Evolutionary conservation across 2,329 filamentous ascomycete genomes (phyloP).

Genomic region (Clarireedia monteithiana): DNA sequence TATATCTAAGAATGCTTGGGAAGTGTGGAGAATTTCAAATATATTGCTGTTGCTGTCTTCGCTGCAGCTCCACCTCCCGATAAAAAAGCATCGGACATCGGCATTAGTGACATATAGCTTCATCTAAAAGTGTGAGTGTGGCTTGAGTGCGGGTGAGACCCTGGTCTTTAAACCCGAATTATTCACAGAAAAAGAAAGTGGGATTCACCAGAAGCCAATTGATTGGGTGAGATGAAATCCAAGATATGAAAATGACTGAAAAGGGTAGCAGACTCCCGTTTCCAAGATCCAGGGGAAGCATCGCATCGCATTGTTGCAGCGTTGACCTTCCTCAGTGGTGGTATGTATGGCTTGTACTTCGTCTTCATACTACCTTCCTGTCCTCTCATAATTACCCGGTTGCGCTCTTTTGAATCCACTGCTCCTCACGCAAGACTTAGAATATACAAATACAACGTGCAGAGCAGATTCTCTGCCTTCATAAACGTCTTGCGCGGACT

Average conservation of each 20-base stretch:
- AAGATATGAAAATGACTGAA: not conserved
- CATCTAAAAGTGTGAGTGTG: not conserved
- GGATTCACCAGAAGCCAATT: not conserved
- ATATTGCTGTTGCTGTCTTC: not conserved
- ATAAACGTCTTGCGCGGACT: not conserved
- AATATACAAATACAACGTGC: too few species aligned
- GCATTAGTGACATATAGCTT: not conserved
- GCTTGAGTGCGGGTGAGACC: not conserved
- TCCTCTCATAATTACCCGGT: not conserved
- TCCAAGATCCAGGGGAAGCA: too few species aligned
- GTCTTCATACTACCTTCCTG: not conserved
- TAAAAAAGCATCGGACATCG: not conserved
- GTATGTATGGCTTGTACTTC: too few species aligned
- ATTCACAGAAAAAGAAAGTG: not conserved
- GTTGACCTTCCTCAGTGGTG: too few species aligned
- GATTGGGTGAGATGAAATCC: not conserved
- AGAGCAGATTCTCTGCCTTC: too few species aligned
- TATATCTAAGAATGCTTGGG: not conserved
- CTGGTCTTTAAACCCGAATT: not conserved
- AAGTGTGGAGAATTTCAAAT: slow-evolving; percentile 1
- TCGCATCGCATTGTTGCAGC: not conserved
- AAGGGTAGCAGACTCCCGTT: not conserved
- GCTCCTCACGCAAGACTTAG: too few species aligned
- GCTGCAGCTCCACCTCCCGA: not conserved
- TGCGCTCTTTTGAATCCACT: too few species aligned